These are phyloP conservation scores for Cryptococcus sp. DNA, from an alignment of 1,284 basidiomycete genomes.

Conservation along the genomic window DNA sequence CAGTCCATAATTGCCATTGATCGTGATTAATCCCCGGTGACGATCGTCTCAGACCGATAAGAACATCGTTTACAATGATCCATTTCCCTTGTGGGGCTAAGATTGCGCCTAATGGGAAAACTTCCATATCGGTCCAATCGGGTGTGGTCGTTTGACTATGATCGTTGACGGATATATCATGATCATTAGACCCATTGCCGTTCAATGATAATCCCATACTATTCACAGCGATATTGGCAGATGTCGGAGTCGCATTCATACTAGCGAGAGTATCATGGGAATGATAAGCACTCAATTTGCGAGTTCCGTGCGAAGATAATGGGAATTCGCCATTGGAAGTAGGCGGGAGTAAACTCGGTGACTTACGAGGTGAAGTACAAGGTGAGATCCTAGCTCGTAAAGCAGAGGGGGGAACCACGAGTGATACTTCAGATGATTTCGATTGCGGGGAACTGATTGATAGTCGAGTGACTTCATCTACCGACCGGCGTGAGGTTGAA, in stretches of 20 bases:
- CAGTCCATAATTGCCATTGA: conserved; percentile 34
- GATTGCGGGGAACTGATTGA: not conserved
- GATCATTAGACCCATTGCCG: conserved; percentile 1
- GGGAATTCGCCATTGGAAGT: conserved; percentile 38
- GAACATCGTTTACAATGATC: conserved; percentile 12
- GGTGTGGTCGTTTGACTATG: not conserved
- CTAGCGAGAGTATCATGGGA: conserved; percentile 17
- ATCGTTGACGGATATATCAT: not conserved
- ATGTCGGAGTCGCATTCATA: not conserved
- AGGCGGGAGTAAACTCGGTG: conserved; percentile 23
- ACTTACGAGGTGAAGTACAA: conserved; percentile 21
- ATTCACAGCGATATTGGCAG: not conserved
- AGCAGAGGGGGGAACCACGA: conserved; percentile 22
- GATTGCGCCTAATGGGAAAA: conserved; percentile 29
- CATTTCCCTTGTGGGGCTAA: conserved; percentile 18
- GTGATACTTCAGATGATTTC: not conserved
- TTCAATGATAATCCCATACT: not conserved
- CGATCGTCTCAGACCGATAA: conserved; percentile 27
- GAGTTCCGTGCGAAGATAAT: conserved; percentile 33
- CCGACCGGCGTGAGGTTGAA: conserved; percentile 10
- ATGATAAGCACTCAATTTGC: conserved; percentile 24
- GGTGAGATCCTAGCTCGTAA: conserved; percentile 10
- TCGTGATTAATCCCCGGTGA: conserved; percentile 35
- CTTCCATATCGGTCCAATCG: conserved; percentile 18
- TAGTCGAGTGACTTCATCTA: conserved; percentile 13